Evolutionary conservation across 495 filamentous ascomycete genomes (phyloP), one percentile per base, ranked within the genome.

Genomic region (Xylaria acuta): DNA sequence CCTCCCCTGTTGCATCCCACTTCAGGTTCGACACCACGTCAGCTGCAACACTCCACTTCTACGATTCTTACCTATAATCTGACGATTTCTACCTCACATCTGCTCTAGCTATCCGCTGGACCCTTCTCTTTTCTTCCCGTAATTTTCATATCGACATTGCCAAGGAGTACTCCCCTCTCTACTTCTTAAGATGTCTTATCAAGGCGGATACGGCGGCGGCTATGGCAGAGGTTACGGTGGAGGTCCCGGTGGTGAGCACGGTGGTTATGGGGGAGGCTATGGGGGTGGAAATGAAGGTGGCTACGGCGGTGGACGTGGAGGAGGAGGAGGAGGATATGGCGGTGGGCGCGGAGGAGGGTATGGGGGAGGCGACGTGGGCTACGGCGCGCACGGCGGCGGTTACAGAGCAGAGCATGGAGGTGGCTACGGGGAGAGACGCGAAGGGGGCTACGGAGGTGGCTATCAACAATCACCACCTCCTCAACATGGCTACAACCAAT

Each of bases 381-480:
- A 69, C n/a, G 64, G 32, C 25, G 65, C 32, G n/a, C 43, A 38
- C 11, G 49, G 56, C 32, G 67, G 67, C 18, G 45, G 51, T 18
- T 69, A 69, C 18, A 32, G 67, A 30, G 51, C 51, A 38, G 66
- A 59, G 1, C 49, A 60, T 27, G 66, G 66, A 62, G 49, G 66
- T 53, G 63, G 68, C 18, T 70, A n/a, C n/a, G n/a, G n/a, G n/a
- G n/a, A n/a, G n/a, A n/a, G n/a, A n/a, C n/a, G n/a, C n/a, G 66
- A 49, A 62, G 49, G 66, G 18, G 63, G 68, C 18, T 70, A 75
- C 54, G 77, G 74, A 34, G 69, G 73, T 32, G 76, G 74, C 6
- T 60, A 77, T 34, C 72, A 73, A 47, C 45, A 54, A 40, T 54
- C 54, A 18, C 69, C 43, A 36, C 69, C 69, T 7, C 69, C 59